Evolutionary conservation across 1,284 basidiomycete genomes (phyloP), one percentile per base, ranked within the genome.

Genomic region (Cutaneotrichosporon mucoides): DNA sequence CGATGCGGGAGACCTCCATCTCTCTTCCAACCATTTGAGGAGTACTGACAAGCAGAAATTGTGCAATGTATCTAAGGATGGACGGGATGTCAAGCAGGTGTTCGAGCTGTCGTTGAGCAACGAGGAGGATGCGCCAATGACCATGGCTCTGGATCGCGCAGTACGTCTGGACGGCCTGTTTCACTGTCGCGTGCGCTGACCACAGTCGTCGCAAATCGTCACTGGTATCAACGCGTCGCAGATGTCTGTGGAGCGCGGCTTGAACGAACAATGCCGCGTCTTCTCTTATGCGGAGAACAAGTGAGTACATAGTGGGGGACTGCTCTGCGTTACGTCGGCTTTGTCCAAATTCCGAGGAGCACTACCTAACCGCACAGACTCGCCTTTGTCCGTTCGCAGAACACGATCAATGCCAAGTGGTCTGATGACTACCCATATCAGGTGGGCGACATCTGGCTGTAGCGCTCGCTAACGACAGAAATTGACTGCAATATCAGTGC

Each of bases 91-190:
- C 16, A 80, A 84, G 47, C 79, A 86, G 2, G 68, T 86, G 10
- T 77, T 84, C 63, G 90, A 95, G 74, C 80, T 86, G 49, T 84
- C 89, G 67, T 82, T 97, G 9, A 86, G 85, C 57, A 84, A 79
- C 53, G 88, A 86, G 38, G 92, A 93, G 73, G 93, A 97, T 76
- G 89, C 88, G 7, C 92, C 93, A 10, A 96, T 93, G 90, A 94
- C 92, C 71, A 88, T 96, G 82, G 87, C 87, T 11, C 83, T 86
- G 8, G 81, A 89, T 71, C 78, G 80, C 12, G 76, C 84, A 75
- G 90, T 89, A 70, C 46, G 76, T 1, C 10, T 5, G 11, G 10
- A 33, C 48, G 44, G 41, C 6, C 9, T 13, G 1, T 44, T 6
- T 13, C n/a, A 3, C 24, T 24, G 24, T 24, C 24, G 24, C 24